Evolutionary conservation across 2,329 filamentous ascomycete genomes (phyloP).

Genomic region (Juglanconis sp.): DNA sequence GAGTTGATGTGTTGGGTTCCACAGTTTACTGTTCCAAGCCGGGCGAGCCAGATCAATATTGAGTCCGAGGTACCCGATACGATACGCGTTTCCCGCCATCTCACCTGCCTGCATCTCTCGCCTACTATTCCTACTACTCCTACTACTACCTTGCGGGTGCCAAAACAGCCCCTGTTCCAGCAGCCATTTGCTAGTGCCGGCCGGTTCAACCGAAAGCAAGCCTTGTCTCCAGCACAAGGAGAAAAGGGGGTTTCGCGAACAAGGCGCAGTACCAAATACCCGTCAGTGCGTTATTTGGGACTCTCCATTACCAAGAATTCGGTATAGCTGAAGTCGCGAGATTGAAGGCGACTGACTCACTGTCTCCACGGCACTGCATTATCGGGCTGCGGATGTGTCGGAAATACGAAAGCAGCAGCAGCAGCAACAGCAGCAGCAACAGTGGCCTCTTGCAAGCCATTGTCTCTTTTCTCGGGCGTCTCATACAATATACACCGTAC

Average conservation of each 20-base stretch:
- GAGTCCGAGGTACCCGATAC: neutral
- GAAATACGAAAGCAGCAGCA: neutral
- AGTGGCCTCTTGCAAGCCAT: neutral
- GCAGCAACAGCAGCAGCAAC: neutral
- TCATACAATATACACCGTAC: neutral
- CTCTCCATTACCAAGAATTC: no score
- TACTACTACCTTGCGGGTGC: no score
- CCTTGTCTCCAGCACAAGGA: constrained; percentile 5
- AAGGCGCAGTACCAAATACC: constrained; percentile 1
- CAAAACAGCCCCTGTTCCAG: constrained; percentile 14
- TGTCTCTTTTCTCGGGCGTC: neutral
- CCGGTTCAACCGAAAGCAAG: constrained; percentile 7
- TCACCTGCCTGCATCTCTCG: neutral
- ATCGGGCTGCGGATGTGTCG: neutral
- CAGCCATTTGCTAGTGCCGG: constrained; percentile 2
- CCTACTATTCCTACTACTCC: neutral
- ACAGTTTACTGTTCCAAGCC: neutral
- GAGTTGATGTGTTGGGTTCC: neutral
- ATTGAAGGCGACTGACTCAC: neutral
- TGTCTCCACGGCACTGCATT: neutral
- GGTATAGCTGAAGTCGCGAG: neutral
- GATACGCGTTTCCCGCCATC: constrained; percentile 5
- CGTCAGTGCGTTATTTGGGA: neutral
- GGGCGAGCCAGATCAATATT: neutral
- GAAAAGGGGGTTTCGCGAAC: neutral